Percentiles rank a stretch among this genome's conserved stretches.
Conservation (phyloP, 345 rosid genomes). For the Melaleuca quinquenervia region DNA sequence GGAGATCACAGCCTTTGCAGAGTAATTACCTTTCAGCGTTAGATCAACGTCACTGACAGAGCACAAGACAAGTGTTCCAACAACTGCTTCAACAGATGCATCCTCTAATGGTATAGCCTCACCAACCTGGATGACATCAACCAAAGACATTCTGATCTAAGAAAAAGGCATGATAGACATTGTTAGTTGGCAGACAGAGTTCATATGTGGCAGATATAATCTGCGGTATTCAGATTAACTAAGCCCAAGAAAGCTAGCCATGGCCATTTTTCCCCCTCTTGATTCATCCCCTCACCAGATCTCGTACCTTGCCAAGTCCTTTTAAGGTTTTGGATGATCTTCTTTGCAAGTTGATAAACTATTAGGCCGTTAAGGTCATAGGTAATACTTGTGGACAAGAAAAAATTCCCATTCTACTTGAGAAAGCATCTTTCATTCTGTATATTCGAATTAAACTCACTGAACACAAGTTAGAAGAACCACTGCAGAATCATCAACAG, state of each 20-base stretch:
- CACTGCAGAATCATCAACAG: not conserved
- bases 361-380: not conserved
- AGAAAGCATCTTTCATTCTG: not conserved
- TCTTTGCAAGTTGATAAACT: not conserved
- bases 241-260: not conserved
- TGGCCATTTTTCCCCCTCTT: not conserved
- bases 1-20: not conserved
- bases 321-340: not conserved
- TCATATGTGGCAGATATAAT: not conserved
- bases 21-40: constrained; percentile 44
- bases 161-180: not conserved
- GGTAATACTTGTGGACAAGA: not conserved
- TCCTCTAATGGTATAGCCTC: constrained; percentile 68
- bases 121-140: constrained; percentile 37
- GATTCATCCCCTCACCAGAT: not conserved
- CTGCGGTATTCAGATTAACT: not conserved
- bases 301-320: not conserved
- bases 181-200: not conserved
- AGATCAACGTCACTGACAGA: constrained; percentile 54
- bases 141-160: not conserved
- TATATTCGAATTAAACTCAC: not conserved
- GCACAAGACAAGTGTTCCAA: constrained; percentile 82
- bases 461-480: not conserved
- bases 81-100: constrained; percentile 72
- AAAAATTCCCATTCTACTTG: not conserved